A percentile compares a stretch with the other conserved stretches of the same genome.
Conservation (phyloP, 2,329 filamentous ascomycete species). For the Colletotrichum camelliae region DNA sequence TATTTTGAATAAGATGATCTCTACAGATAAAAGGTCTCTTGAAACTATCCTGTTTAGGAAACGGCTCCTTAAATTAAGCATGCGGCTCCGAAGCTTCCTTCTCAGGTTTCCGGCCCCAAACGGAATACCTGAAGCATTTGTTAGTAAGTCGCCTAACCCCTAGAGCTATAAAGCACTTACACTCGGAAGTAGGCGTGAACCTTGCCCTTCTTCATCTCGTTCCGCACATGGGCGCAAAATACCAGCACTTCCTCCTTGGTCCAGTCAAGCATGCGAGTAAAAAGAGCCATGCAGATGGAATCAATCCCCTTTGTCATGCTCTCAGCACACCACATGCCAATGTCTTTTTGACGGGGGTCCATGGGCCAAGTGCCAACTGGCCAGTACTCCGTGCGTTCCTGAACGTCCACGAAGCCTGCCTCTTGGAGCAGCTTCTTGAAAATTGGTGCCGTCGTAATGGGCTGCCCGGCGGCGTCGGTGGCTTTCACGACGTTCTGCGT, state of each 20-base stretch:
- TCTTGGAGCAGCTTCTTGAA: constrained; percentile 46
- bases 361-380: constrained; percentile 58
- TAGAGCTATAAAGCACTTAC: constrained; percentile 27
- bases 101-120: constrained; percentile 10
- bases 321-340: constrained; percentile 37
- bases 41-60: neutral
- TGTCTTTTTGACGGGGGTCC: constrained; percentile 53
- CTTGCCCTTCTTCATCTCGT: constrained; percentile 34
- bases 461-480: neutral
- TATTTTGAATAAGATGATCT: neutral
- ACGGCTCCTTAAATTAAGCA: neutral
- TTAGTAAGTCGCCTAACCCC: neutral
- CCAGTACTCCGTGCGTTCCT: constrained; percentile 50
- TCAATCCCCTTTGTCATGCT: constrained; percentile 32
- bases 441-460: neutral
- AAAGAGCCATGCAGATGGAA: constrained; percentile 35
- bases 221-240: constrained; percentile 38
- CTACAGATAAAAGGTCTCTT: neutral
- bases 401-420: constrained; percentile 50
- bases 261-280: constrained; percentile 39
- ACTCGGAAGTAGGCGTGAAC: constrained; percentile 44
- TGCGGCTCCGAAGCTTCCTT: neutral
- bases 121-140: neutral
- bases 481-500: constrained; percentile 37
- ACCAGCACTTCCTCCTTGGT: constrained; percentile 34